Conservation (phyloP, 352 stramenopile genomes). For the Blastocystis sp. region DNA sequence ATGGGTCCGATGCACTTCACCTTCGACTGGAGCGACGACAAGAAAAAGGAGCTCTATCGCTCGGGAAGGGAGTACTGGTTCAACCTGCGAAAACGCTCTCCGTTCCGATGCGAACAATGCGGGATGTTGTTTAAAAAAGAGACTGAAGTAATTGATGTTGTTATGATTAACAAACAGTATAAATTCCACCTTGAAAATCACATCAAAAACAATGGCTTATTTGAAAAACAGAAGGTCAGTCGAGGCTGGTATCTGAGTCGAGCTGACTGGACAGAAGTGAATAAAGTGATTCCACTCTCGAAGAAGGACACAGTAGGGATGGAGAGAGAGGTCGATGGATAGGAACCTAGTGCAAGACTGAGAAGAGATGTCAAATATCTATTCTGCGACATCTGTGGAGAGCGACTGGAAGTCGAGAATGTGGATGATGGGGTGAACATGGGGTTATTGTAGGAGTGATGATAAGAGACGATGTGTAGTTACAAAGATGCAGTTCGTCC, state of each 20-base stretch:
- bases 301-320: neutral
- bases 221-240: slow-evolving; percentile 10
- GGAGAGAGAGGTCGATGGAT: neutral
- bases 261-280: neutral
- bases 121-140: slow-evolving; percentile 19
- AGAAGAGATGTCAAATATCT: neutral
- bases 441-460: slow-evolving; percentile 3
- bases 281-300: neutral
- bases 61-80: neutral
- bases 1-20: neutral
- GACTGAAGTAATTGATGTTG: neutral
- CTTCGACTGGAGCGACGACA: slow-evolving; percentile 29
- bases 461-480: neutral
- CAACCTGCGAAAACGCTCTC: neutral
- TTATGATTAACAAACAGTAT: neutral
- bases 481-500: slow-evolving; percentile 36
- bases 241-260: slow-evolving; percentile 5
- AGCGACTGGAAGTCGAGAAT: slow-evolving; percentile 12
- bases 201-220: neutral
- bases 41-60: neutral
- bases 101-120: neutral
- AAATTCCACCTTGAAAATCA: neutral
- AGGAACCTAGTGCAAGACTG: neutral
- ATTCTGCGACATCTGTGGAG: neutral
- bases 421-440: slow-evolving; percentile 3